Conservation (phyloP, 164 flowering plant species). For the Vitis rupestris region DNA sequence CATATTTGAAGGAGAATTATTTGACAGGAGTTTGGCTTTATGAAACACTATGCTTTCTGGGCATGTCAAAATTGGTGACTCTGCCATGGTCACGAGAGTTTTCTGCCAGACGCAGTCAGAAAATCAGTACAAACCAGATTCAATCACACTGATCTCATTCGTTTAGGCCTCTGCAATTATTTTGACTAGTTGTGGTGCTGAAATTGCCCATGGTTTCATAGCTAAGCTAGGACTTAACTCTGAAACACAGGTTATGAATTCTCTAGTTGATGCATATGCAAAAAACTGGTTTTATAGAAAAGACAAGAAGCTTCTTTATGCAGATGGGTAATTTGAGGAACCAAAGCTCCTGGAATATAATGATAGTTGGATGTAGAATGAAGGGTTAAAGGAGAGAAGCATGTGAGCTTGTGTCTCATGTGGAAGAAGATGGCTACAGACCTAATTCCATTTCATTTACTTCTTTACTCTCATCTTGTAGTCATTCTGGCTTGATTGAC, state of each 20-base stretch:
- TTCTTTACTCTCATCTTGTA: constrained; percentile 37
- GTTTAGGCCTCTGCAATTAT: constrained; percentile 22
- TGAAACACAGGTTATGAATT: constrained; percentile 24
- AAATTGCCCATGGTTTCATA: constrained; percentile 26
- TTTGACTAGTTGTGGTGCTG: constrained; percentile 18
- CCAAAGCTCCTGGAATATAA: constrained; percentile 42
- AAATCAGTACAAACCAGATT: constrained; percentile 22
- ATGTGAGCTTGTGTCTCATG: constrained; percentile 13
- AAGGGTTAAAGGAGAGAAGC: constrained; percentile 36
- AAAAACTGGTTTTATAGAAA: constrained; percentile 27
- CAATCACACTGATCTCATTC: constrained; percentile 27
- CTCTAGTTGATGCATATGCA: constrained; percentile 35
- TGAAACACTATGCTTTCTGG: no score
- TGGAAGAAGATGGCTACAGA: constrained; percentile 7
- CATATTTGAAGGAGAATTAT: no score
- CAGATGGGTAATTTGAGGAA: constrained; percentile 27
- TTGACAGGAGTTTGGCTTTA: no score
- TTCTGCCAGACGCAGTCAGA: constrained; percentile 32
- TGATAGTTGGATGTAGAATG: constrained; percentile 38
- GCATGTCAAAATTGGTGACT: background rate
- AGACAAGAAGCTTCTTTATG: constrained; percentile 26
- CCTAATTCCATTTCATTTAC: constrained; percentile 38
- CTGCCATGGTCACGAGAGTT: constrained; percentile 29
- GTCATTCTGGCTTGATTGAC: constrained; percentile 36
- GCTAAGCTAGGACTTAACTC: constrained; percentile 28